Base-by-base conservation (phyloP, 2,329 filamentous ascomycete species). In the Aspergillus candidus region DNA sequence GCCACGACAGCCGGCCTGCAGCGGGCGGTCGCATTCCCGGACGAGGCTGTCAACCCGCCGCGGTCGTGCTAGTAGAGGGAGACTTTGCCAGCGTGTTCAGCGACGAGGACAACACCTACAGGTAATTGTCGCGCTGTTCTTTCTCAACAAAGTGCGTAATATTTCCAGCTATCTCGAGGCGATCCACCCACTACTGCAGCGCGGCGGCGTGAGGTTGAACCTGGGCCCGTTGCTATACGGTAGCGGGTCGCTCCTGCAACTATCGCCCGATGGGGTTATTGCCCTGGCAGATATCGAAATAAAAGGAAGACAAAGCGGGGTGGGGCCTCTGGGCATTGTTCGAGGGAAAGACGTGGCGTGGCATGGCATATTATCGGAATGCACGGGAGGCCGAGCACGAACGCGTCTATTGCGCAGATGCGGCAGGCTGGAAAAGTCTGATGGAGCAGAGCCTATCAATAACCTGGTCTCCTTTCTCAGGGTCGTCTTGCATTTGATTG, bases 101-200 rank as follows among this genome's bases (percentile, higher is more conserved):
- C 3, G 33, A 48, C 1, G 38, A 52, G 2, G 42, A 45, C 2
- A 53, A 48, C 0, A 46, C 50, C 4, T 80, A 69, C 55, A 80
- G 41, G 64, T 71, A 1, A 59, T 81, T 0, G 58, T 79, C 0
- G 79, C 78, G 0, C 71, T 79, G 35, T 81, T 80, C 61, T 80
- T 81, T 60, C 79, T 81, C 50, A 78, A 81, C 53, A 81, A 77
- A 0, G 77, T 78, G 0, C 69, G 76, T 0, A 80, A 80, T 42
- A 56, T 79, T 1, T 67, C 79, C 56, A 61, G 54, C 0, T 81
- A 80, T 80, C 5, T 75, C n/a, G n/a, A 80, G 31, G 77, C 71
- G 0, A 79, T 79, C 35, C 65, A 73, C 39, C 57, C 57, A 0
- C 52, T 77, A 0, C 64, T 81, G 3, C 68, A 63, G 35, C 55